Base-by-base conservation (phyloP, 176 grass and related monocot genomes). In the Tillandsia fasciculata region DNA sequence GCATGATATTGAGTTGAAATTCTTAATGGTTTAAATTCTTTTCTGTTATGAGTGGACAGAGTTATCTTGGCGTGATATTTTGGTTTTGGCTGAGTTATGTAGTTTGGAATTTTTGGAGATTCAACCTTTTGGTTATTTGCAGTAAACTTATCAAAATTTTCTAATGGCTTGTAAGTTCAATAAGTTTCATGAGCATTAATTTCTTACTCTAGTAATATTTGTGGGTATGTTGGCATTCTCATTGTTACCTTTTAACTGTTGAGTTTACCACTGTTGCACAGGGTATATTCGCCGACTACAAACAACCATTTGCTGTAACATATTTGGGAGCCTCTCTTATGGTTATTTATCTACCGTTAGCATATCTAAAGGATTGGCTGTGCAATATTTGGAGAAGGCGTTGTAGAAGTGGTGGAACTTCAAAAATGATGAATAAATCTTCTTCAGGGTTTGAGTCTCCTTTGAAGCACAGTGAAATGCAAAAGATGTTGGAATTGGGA, bases 201-300 rank as follows among this genome's bases (percentile, higher is more conserved):
- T 63, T 8, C 9, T 63, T 42, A 7, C 33, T 42, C 33, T 42
- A 42, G 33, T 42, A 42, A 42, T 42, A 42, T 42, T 42, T 42
- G 33, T 42, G 33, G 3, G 33, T 61, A 10, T 61, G 22, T 61
- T 61, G 56, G n/a, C 56, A 61, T 15, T 18, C 22, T 61, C 22
- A 20, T n/a, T 0, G n/a, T 61, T 23, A 61, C 22, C 22, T 61
- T 2, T 61, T 20, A 61, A 18, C 26, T 61, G 29, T 50, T 69
- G 27, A 77, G 51, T 50, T 68, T 50, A 14, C 53, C 1, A 56
- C 51, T 26, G 15, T 61, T 72, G 70, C 78, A 72, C 89, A 97
- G 93, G 93, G 71, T 65, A 97, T 97, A 83, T 97, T 87, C 70
- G 79, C 84, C n/a, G 83, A 90, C 69, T 97, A 97, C 80, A 89